A percentile compares a stretch with the other conserved stretches of the same genome.
Conservation (phyloP, 2,329 filamentous ascomycete species). For the Colletotrichum salicis region DNA sequence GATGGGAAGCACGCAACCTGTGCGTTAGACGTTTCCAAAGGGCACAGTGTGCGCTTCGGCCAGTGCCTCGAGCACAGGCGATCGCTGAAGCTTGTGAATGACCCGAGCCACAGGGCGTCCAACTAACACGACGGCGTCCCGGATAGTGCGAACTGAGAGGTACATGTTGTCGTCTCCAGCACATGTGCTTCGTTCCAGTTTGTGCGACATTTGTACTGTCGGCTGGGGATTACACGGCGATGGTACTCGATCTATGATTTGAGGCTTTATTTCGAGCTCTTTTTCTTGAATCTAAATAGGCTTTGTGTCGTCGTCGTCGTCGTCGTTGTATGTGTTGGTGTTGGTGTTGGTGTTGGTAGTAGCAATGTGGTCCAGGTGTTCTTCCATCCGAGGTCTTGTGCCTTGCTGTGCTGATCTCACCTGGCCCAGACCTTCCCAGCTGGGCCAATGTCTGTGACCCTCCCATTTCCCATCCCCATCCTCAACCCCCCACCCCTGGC, state of each 20-base stretch:
- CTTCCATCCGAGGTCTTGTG: neutral
- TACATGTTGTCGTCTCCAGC: constrained; percentile 15
- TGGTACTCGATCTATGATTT: neutral
- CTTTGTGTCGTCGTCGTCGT: neutral
- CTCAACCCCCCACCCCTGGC: neutral
- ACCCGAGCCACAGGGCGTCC: constrained; percentile 10
- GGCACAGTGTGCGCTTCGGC: neutral
- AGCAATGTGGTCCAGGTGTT: neutral
- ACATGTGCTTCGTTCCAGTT: neutral
- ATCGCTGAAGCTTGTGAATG: constrained; percentile 1
- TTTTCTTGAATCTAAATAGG: neutral
- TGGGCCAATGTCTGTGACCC: neutral
- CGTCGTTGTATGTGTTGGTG: too few relatives aligned
- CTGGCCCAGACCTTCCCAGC: constrained; percentile 12
- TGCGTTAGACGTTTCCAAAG: neutral
- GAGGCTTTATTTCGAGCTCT: neutral
- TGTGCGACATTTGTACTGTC: neutral
- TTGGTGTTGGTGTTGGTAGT: neutral
- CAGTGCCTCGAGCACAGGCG: neutral
- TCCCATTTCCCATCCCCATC: neutral
- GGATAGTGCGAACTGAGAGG: neutral
- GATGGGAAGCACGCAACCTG: neutral
- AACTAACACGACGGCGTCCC: neutral
- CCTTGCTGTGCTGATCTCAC: constrained; percentile 21
- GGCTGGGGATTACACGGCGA: neutral